Evolutionary conservation across 2,329 filamentous ascomycete species (phyloP).

Genomic region (Paracoccidioides brasiliensis): DNA sequence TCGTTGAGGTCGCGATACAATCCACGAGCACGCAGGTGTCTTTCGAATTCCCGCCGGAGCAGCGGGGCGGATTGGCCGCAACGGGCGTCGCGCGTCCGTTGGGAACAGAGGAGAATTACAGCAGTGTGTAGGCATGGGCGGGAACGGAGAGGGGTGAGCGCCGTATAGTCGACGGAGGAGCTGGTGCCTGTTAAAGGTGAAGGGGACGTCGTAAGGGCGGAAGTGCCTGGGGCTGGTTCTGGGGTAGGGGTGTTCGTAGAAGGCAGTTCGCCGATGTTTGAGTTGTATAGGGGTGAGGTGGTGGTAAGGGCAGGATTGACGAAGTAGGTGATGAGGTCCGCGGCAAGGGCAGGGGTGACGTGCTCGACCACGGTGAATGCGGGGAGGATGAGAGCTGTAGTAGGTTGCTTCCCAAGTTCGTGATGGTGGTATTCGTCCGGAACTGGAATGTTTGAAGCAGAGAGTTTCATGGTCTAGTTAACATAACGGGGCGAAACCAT

Average conservation of each 20-base stretch:
- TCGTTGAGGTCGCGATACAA: slow-evolving; percentile 81
- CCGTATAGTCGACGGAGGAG: slow-evolving; percentile 12
- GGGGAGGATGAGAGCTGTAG: slow-evolving; percentile 70
- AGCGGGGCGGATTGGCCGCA: slow-evolving; percentile 90
- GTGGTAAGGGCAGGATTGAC: slow-evolving; percentile 63
- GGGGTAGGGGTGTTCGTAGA: neutral
- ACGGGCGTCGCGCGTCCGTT: slow-evolving; percentile 83
- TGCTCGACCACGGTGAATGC: slow-evolving; percentile 73
- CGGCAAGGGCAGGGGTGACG: slow-evolving; percentile 62
- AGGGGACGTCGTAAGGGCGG: slow-evolving; percentile 1
- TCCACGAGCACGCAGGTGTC: slow-evolving; percentile 72
- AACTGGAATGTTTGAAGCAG: slow-evolving; percentile 79
- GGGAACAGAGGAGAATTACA: slow-evolving; percentile 85
- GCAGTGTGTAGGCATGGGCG: slow-evolving; percentile 68
- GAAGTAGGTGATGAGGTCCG: slow-evolving; percentile 56
- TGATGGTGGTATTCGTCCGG: slow-evolving; percentile 49
- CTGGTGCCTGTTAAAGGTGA: slow-evolving; percentile 8
- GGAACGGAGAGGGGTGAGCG: slow-evolving; percentile 36
- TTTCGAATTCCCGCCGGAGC: slow-evolving; percentile 75
- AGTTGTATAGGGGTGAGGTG: slow-evolving; percentile 42
- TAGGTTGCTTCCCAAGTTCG: slow-evolving; percentile 49
- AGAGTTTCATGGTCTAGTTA: slow-evolving; percentile 67
- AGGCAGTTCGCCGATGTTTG: neutral
- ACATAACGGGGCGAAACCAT: neutral
- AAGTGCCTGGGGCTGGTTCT: slow-evolving; percentile 5